A percentile compares a stretch with the other conserved stretches of the same genome.
These are phyloP conservation scores for Elsinoe ampelina DNA, from an alignment of 2,329 filamentous ascomycete species.

Conservation along the genomic window DNA sequence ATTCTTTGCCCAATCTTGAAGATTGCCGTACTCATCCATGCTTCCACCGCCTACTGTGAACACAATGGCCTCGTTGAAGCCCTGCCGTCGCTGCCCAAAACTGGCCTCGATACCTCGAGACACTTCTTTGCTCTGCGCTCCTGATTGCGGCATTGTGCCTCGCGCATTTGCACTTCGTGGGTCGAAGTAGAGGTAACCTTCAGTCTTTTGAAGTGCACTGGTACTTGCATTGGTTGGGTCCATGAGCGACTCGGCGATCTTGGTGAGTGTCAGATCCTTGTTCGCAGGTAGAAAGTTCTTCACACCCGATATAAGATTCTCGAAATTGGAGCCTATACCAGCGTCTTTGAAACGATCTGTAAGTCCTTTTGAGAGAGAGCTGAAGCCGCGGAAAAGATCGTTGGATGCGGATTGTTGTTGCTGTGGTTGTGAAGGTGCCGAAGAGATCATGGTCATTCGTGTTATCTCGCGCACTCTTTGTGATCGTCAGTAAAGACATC, in stretches of 20 bases:
- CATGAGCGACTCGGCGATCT: slow-evolving; percentile 98
- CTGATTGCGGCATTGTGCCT: slow-evolving; percentile 79
- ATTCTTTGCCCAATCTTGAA: slow-evolving; percentile 84
- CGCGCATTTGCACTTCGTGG: slow-evolving; percentile 86
- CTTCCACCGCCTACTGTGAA: slow-evolving; percentile 66
- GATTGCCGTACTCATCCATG: slow-evolving; percentile 97
- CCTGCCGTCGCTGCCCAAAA: slow-evolving; percentile 70
- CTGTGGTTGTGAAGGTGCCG: slow-evolving; percentile 58
- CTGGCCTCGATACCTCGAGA: slow-evolving; percentile 62
- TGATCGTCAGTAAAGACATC: background rate
- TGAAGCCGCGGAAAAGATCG: slow-evolving; percentile 89
- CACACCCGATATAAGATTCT: slow-evolving; percentile 87
- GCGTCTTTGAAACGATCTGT: slow-evolving; percentile 92
- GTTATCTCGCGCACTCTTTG: slow-evolving; percentile 79
- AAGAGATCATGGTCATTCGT: slow-evolving; percentile 96
- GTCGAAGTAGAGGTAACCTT: slow-evolving; percentile 95
- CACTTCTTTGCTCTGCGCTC: slow-evolving; percentile 37
- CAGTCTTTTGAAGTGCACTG: slow-evolving; percentile 89
- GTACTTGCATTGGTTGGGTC: slow-evolving; percentile 83
- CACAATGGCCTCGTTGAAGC: slow-evolving; percentile 33
- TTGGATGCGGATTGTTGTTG: slow-evolving; percentile 51
- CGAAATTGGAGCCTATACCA: slow-evolving; percentile 77
- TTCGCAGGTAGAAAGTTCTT: slow-evolving; percentile 98
- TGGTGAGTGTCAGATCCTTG: slow-evolving; percentile 90
- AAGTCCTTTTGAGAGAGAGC: slow-evolving; percentile 78